Percentiles rank a stretch among this genome's conserved stretches.
Evolutionary conservation across 2,329 filamentous ascomycete species (phyloP).

Genomic region (Clonostachys chloroleuca): DNA sequence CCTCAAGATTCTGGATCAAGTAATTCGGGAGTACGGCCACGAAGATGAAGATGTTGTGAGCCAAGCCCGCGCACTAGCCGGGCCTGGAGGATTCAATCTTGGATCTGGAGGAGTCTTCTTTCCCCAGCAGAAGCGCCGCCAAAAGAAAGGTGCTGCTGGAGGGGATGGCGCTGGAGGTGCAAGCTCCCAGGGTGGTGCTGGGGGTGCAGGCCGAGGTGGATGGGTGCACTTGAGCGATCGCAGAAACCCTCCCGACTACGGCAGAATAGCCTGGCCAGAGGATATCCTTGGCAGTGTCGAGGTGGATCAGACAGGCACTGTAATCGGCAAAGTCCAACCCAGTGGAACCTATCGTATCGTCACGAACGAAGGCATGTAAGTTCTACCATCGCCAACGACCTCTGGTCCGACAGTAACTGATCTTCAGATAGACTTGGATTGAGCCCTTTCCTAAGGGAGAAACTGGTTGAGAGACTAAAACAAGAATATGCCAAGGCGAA

Average conservation of each 20-base stretch:
- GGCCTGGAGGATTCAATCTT: conserved; percentile 48
- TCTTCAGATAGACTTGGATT: conserved; percentile 39
- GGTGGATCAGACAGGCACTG: conserved; percentile 51
- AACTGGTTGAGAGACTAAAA: conserved; percentile 42
- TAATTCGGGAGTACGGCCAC: conserved; percentile 49
- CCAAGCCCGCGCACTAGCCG: conserved; percentile 57
- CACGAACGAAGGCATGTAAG: conserved; percentile 65
- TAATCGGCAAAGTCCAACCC: conserved; percentile 53
- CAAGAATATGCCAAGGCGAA: conserved; percentile 35
- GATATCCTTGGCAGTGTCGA: conserved; percentile 67
- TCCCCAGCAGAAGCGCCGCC: conserved; percentile 31
- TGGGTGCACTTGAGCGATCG: conserved; percentile 62
- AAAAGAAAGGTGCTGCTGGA: conserved; percentile 29
- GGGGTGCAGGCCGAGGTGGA: conserved; percentile 55
- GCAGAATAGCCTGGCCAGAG: conserved; percentile 64
- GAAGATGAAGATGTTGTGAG: conserved; percentile 49
- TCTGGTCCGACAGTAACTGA: not conserved
- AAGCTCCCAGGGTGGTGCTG: conserved; percentile 57
- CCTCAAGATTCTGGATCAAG: conserved; percentile 51
- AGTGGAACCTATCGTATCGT: conserved; percentile 61
- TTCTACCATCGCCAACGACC: conserved; percentile 9
- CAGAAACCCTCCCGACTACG: conserved; percentile 62
- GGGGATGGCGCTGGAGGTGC: conserved; percentile 48
- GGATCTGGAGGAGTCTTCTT: conserved; percentile 48
- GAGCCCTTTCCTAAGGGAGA: conserved; percentile 46